Evolutionary conservation across 768 basidiomycete genomes (phyloP).

Genomic region (Kwoniella botswanensis): DNA sequence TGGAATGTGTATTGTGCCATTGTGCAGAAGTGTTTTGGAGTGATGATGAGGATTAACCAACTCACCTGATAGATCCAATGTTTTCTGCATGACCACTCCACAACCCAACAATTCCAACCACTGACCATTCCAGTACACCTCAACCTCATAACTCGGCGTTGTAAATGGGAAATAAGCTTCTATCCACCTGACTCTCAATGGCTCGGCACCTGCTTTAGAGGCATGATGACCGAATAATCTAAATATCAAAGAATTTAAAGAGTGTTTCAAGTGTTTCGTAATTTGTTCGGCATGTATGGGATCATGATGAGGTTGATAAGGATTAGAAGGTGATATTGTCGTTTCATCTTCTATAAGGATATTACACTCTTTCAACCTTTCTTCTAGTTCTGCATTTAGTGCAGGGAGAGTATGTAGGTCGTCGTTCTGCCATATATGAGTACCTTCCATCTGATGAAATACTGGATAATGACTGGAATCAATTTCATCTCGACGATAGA

Average conservation of each 20-base stretch:
- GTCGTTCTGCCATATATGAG: conserved; percentile 68
- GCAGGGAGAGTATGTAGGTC: conserved; percentile 67
- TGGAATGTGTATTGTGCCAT: background rate
- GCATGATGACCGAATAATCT: conserved; percentile 73
- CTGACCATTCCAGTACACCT: conserved; percentile 92
- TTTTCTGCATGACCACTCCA: conserved; percentile 88
- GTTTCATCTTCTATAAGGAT: conserved; percentile 88
- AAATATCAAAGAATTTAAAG: conserved; percentile 82
- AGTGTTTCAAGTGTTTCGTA: conserved; percentile 83
- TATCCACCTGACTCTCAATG: conserved; percentile 92
- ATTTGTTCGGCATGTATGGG: conserved; percentile 73
- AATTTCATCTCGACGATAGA: conserved; percentile 97
- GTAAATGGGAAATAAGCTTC: conserved; percentile 99
- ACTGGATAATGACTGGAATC: conserved; percentile 96
- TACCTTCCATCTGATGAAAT: conserved; percentile 98
- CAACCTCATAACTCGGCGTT: conserved; percentile 95
- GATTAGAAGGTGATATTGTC: conserved; percentile 74
- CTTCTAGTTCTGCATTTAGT: conserved; percentile 71
- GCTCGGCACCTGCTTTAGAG: conserved; percentile 64
- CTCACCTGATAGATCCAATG: conserved; percentile 83
- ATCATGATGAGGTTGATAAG: conserved; percentile 78
- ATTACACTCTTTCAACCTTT: conserved; percentile 70
- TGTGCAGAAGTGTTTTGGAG: background rate
- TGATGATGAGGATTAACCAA: background rate
- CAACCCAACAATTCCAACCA: conserved; percentile 97